Conservation (phyloP, 768 basidiomycete species). For the Mycena albidolilacea region DNA sequence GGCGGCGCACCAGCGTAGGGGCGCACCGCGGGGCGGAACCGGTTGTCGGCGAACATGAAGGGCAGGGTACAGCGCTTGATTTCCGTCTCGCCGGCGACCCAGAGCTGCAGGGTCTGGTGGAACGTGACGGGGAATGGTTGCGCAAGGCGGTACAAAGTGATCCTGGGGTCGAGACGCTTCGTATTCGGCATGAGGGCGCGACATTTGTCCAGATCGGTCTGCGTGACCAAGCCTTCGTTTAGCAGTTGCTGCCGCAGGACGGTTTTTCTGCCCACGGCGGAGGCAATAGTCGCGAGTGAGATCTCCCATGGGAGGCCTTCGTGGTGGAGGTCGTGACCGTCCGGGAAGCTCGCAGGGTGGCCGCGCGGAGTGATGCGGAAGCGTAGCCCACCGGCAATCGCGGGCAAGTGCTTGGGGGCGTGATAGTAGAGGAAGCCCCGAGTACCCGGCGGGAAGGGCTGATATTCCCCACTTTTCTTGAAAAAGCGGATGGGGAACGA, state of each 20-base stretch:
- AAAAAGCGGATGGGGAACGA: constrained; percentile 15
- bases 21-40: constrained; percentile 19
- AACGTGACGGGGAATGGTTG: constrained; percentile 33
- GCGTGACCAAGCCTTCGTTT: constrained; percentile 20
- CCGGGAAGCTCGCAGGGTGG: constrained; percentile 13
- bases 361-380: constrained; percentile 24
- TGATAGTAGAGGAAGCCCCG: constrained; percentile 32
- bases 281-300: constrained; percentile 14
- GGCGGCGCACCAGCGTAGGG: constrained; percentile 16
- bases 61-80: constrained; percentile 22
- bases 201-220: constrained; percentile 2
- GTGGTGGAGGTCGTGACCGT: constrained; percentile 28
- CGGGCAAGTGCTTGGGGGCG: constrained; percentile 1
- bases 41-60: constrained; percentile 33
- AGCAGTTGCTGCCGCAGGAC: constrained; percentile 30
- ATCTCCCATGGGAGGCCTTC: constrained; percentile 29
- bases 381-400: constrained; percentile 26
- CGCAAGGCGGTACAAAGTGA: constrained; percentile 10
- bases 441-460: constrained; percentile 22
- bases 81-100: constrained; percentile 4
- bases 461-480: background rate
- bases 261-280: constrained; percentile 5
- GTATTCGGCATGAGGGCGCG: constrained; percentile 8
- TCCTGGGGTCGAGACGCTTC: constrained; percentile 26
- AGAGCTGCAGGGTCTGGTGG: background rate